These are phyloP conservation scores for Beauveria brongniartii DNA, from an alignment of 2,329 filamentous ascomycete genomes.

Conservation along the genomic window DNA sequence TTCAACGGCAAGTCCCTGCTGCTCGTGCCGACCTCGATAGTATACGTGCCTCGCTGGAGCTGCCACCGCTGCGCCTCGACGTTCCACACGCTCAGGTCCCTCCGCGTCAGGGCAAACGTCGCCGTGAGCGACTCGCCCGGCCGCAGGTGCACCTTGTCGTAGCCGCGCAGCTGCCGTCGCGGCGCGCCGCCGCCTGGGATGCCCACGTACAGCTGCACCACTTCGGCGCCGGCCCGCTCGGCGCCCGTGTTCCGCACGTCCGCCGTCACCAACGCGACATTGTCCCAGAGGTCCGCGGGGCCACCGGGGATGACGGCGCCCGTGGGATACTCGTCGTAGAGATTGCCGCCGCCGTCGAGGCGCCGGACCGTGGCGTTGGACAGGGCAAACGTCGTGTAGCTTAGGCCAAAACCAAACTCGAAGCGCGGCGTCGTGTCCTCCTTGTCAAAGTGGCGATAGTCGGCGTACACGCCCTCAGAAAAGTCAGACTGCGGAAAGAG, in stretches of 20 bases:
- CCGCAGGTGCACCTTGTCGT: slow-evolving; percentile 50
- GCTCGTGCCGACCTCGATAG: slow-evolving; percentile 38
- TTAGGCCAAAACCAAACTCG: slow-evolving; percentile 49
- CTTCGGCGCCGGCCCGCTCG: slow-evolving; percentile 34
- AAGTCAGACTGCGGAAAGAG: slow-evolving; percentile 45
- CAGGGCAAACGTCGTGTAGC: slow-evolving; percentile 47
- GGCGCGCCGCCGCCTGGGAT: slow-evolving; percentile 42
- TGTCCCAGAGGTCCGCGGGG: slow-evolving; percentile 39
- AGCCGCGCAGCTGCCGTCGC: slow-evolving; percentile 54
- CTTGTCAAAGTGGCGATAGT: slow-evolving; percentile 48
- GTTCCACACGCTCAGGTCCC: slow-evolving; percentile 62
- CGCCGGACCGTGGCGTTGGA: slow-evolving; percentile 31
- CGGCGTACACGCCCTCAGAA: slow-evolving; percentile 41
- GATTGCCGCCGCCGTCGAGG: slow-evolving; percentile 14
- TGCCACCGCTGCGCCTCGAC: slow-evolving; percentile 52
- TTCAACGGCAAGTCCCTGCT: slow-evolving; percentile 36
- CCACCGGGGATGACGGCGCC: slow-evolving; percentile 35
- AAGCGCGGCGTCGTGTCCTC: slow-evolving; percentile 40
- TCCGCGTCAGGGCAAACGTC: slow-evolving; percentile 46
- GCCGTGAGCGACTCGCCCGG: slow-evolving; percentile 36
- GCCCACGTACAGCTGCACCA: slow-evolving; percentile 40
- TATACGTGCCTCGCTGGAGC: slow-evolving; percentile 36
- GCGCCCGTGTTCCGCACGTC: slow-evolving; percentile 35
- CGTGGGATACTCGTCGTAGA: slow-evolving; percentile 26
- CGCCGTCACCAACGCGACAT: slow-evolving; percentile 30